Base-by-base conservation (phyloP, 805 yeast species). In the Myxozyma neotropica region DNA sequence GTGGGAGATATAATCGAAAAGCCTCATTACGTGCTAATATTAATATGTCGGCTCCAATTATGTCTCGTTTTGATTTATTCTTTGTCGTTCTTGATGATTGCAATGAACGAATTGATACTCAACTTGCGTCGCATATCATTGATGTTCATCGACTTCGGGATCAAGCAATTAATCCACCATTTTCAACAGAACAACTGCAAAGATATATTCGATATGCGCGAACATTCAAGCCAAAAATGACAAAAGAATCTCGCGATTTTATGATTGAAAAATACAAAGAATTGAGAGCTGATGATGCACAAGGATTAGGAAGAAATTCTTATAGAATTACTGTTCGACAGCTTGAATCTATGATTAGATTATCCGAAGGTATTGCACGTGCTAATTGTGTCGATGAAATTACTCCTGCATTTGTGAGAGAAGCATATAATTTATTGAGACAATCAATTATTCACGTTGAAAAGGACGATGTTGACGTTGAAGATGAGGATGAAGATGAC, bases 251-350 rank as follows among this genome's bases (percentile, higher is more conserved):
- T 0, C 79, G 96, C 67, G 86, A 84, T 57, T 83, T 81, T 63
- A 77, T 93, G 67, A 93, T 93, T 33, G 78, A 83, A 53, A 82
- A 86, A 65, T 93, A 93, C 74, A 89, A 89, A 71, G 95, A 88
- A 69, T 80, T 93, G 63, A 82, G 99, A 74, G 83, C 82, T 38
- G 94, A 89, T 70, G 98, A 93, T 73, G 89, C 97, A 1, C 95
- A 88, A 72, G 97, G 96, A 0, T 77, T 87, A 53, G 79, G 80
- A 1, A 80, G 93, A 71, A 84, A 90, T 53, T 87, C 96, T 60
- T 93, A 93, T 73, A 80, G 98, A 73, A 94, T 94, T 68, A 94
- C 99, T 0, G 99, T 94, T 36, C 88, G 99, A 79, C 99, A 94
- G 72, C 80, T 94, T 69, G 99, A 93, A 75, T 60, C 67, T 4